phyloP scores from a whole-genome alignment of 2,329 filamentous ascomycete species.

The Monosporascus sp. region DNA sequence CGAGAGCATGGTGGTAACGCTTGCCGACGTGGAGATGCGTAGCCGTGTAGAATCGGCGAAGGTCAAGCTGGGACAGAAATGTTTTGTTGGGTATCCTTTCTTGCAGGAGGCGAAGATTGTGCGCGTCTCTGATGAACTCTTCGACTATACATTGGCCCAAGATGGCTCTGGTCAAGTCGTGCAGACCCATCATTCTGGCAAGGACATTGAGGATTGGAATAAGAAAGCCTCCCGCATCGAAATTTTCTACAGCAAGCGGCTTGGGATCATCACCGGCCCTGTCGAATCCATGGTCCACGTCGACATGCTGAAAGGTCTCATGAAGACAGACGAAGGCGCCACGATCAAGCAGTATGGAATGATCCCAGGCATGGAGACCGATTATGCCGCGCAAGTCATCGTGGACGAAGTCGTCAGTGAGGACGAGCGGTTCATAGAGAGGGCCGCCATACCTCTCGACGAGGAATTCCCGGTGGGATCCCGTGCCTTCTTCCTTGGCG shows the following conservation, averaged over 20 bases:
- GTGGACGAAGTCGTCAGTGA: constrained; percentile 88
- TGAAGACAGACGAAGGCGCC: constrained; percentile 85
- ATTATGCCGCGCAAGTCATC: constrained; percentile 86
- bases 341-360: constrained; percentile 88
- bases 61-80: constrained; percentile 73
- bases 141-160: constrained; percentile 72
- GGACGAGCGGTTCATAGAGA: constrained; percentile 90
- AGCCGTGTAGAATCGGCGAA: constrained; percentile 69
- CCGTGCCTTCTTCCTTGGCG: constrained; percentile 87
- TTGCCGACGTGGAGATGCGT: constrained; percentile 67
- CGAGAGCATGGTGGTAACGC: constrained; percentile 88
- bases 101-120: constrained; percentile 88
- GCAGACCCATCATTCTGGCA: constrained; percentile 64
- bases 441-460: constrained; percentile 77
- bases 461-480: constrained; percentile 84
- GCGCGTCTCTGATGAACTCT: constrained; percentile 86
- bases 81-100: constrained; percentile 92
- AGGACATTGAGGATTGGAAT: constrained; percentile 76
- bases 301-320: constrained; percentile 85
- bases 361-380: constrained; percentile 77
- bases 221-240: constrained; percentile 83
- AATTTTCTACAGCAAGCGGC: constrained; percentile 79
- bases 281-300: constrained; percentile 90
- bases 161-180: constrained; percentile 57
- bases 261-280: constrained; percentile 79